These are phyloP conservation scores for Phytophthora pinifolia DNA, from an alignment of 352 stramenopile genomes.

Conservation along the genomic window DNA sequence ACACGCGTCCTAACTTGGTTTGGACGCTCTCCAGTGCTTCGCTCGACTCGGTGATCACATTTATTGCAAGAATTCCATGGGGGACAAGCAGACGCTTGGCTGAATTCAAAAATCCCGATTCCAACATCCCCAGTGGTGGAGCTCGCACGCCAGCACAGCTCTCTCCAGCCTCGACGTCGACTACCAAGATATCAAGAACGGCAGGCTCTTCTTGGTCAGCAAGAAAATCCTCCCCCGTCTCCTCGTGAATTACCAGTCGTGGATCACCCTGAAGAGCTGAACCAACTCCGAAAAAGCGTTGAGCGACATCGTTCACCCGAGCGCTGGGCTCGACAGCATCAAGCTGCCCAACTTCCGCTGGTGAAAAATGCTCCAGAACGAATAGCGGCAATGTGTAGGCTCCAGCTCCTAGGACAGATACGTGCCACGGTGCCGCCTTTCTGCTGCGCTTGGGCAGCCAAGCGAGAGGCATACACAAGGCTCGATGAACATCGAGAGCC, in stretches of 20 bases:
- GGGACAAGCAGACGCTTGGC: constrained; percentile 31
- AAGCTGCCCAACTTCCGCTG: constrained; percentile 29
- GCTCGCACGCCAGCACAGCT: constrained; percentile 37
- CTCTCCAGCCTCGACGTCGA: constrained; percentile 70
- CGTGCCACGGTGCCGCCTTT: constrained; percentile 12
- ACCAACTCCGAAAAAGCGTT: constrained; percentile 46
- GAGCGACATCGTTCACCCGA: constrained; percentile 45
- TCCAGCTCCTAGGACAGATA: constrained; percentile 59
- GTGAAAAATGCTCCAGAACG: constrained; percentile 37
- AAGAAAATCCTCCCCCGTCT: constrained; percentile 51
- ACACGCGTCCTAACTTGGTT: constrained; percentile 27
- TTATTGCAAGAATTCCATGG: constrained; percentile 48
- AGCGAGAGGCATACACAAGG: constrained; percentile 45
- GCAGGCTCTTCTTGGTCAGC: constrained; percentile 11
- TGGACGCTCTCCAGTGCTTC: constrained; percentile 31
- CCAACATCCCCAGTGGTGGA: constrained; percentile 45
- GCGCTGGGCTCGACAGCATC: constrained; percentile 63
- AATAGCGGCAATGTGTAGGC: constrained; percentile 60
- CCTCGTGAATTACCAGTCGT: constrained; percentile 39
- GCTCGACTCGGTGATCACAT: constrained; percentile 55
- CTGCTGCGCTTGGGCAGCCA: constrained; percentile 19
- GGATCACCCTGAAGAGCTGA: constrained; percentile 20
- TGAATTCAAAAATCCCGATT: constrained; percentile 32
- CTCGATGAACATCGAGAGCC: constrained; percentile 69
- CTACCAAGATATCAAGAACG: constrained; percentile 44